These are phyloP conservation scores for Cocos nucifera DNA, from an alignment of 176 grass and related monocot species.

Conservation along the genomic window DNA sequence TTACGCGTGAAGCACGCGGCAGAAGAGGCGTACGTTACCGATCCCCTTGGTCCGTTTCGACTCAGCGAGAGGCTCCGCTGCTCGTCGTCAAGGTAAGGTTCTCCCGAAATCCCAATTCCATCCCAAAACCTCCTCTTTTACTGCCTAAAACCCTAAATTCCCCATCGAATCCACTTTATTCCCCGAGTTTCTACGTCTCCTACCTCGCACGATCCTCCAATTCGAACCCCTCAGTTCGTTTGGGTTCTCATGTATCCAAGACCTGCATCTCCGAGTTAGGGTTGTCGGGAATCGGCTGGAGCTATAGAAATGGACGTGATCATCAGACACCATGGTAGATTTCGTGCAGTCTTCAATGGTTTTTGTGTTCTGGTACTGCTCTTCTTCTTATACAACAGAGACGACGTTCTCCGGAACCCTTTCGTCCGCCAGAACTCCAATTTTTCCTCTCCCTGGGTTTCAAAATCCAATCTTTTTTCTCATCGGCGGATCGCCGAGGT, in stretches of 20 bases:
- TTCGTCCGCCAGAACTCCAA: not conserved
- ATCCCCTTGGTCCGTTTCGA: too few relatives aligned
- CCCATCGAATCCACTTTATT: too few relatives aligned
- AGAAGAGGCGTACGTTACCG: too few relatives aligned
- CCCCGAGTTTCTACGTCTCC: too few relatives aligned
- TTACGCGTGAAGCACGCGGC: too few relatives aligned
- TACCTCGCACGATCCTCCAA: too few relatives aligned
- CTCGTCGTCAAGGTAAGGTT: too few relatives aligned
- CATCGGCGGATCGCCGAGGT: conserved; percentile 48
- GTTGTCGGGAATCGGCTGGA: too few relatives aligned
- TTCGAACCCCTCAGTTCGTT: not conserved
- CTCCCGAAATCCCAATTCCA: too few relatives aligned
- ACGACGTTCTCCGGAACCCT: conserved; percentile 19
- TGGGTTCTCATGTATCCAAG: not conserved
- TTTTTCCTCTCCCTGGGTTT: conserved; percentile 7
- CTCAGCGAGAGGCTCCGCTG: too few relatives aligned
- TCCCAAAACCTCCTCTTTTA: too few relatives aligned
- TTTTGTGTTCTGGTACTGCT: conserved; percentile 48
- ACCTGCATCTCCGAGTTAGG: not conserved
- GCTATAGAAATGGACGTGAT: not conserved
- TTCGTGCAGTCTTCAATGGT: conserved; percentile 27
- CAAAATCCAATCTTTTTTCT: conserved; percentile 13
- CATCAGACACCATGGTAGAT: not conserved
- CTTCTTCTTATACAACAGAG: conserved; percentile 57
- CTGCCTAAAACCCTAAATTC: too few relatives aligned